These are phyloP conservation scores for Sporothrix inflata DNA, from an alignment of 2,329 filamentous ascomycete species.

Conservation along the genomic window DNA sequence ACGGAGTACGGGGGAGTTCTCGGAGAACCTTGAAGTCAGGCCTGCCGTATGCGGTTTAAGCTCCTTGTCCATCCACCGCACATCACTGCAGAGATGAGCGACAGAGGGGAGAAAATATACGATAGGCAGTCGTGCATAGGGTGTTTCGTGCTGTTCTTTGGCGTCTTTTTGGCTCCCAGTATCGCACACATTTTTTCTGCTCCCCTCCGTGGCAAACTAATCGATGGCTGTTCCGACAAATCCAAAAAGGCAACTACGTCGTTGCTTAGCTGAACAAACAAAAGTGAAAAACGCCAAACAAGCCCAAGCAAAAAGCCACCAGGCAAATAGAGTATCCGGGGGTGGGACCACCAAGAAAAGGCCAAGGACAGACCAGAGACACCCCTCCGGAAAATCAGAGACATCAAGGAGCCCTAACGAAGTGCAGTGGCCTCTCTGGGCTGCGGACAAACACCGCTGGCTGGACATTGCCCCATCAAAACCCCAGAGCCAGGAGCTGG, in stretches of 20 bases:
- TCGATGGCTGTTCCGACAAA: too few relatives aligned
- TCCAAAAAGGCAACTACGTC: neutral
- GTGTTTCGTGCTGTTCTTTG: too few relatives aligned
- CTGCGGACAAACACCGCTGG: neutral
- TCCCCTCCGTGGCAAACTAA: neutral
- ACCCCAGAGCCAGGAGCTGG: neutral
- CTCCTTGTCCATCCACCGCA: neutral
- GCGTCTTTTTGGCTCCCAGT: neutral
- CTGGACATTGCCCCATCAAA: too few relatives aligned
- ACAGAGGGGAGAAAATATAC: neutral
- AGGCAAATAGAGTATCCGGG: slow-evolving; percentile 15
- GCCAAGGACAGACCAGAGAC: neutral
- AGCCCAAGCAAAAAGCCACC: neutral
- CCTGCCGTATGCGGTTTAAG: neutral
- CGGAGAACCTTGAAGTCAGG: neutral
- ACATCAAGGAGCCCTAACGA: neutral
- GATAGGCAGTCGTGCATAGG: neutral
- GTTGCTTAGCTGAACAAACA: neutral
- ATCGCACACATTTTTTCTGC: neutral
- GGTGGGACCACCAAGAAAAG: neutral
- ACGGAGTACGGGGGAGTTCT: neutral
- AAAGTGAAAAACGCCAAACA: neutral
- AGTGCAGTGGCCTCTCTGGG: neutral
- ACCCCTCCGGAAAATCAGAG: neutral
- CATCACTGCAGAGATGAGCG: neutral